phyloP scores from a whole-genome alignment of 140 eudicot genomes.

The Bidens hawaiensis region DNA sequence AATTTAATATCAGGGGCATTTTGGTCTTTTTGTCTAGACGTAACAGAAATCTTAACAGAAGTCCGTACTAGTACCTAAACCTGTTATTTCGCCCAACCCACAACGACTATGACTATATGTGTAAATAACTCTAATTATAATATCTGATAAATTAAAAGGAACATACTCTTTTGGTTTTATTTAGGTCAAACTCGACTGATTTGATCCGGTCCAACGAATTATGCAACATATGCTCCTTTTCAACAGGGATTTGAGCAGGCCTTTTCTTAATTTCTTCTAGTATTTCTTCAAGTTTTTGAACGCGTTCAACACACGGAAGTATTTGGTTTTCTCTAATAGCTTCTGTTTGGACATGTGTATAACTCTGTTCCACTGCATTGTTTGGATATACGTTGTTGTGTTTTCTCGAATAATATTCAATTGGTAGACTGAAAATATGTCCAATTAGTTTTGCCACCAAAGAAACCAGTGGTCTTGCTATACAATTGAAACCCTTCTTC shows the following conservation, averaged over 20 bases:
- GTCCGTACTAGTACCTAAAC: no score
- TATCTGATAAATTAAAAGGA: background rate
- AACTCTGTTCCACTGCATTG: conserved; percentile 32
- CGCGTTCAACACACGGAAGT: conserved; percentile 73
- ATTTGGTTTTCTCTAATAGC: conserved; percentile 35
- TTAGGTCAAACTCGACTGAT: conserved; percentile 78
- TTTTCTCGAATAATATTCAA: conserved; percentile 46
- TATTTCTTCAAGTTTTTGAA: conserved; percentile 58
- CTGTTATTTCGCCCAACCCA: no score
- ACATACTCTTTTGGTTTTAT: conserved; percentile 72
- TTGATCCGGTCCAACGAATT: conserved; percentile 77
- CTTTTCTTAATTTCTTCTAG: conserved; percentile 62
- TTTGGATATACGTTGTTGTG: conserved; percentile 37
- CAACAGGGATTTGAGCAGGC: conserved; percentile 70
- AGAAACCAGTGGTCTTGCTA: conserved; percentile 41
- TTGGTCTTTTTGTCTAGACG: no score
- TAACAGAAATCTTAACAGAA: no score
- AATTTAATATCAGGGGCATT: no score
- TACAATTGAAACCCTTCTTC: conserved; percentile 46
- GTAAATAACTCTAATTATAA: background rate
- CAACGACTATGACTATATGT: no score
- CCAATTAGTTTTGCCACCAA: conserved; percentile 37
- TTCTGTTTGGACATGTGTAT: conserved; percentile 20
- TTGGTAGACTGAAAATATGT: conserved; percentile 29
- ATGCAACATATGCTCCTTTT: conserved; percentile 73